Base-by-base conservation (phyloP, 164 flowering plant species). In the Tetracentron sinense region DNA sequence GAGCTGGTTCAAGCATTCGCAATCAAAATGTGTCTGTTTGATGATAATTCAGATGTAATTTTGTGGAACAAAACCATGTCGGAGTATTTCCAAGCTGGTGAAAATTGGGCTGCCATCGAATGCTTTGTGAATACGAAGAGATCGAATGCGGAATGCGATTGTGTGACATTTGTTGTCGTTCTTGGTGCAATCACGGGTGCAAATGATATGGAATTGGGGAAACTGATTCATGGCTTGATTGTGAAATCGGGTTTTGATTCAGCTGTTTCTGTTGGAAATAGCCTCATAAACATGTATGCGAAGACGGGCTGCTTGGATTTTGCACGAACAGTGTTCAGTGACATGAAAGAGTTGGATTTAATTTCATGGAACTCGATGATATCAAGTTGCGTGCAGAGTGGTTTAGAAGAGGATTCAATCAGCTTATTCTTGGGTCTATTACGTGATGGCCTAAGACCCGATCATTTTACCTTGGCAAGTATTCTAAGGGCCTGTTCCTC, bases 321-420 rank as follows among this genome's bases (percentile, higher is more conserved):
- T 64, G 76, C 82, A 31, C 23, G 49, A 28, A 42, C 46, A 53
- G 69, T 82, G 38, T 85, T 85, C 48, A 29, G 33, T 54, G 51
- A 63, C 42, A 77, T 78, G 83, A 56, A 67, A 56, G 78, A 81
- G 25, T 20, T 62, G 65, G 85, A 82, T 74, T 61, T 85, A 50
- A 61, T 85, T 55, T 82, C 89, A 3, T 85, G 89, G 89, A 82
- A 82, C 70, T 72, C 84, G 0, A 77, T 85, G 75, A 81, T 85
- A 60, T 69, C 85, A 21, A 62, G 75, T 61, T 81, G 60, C 62
- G 74, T 68, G 15, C 81, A 76, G 42, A 60, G 53, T 73, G 74
- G 77, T 64, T 48, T 64, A 25, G 80, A 26, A 56, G 62, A 60
- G 52, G 78, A 78, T 50, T 61, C 83, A 1, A 58, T 79, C 35